phyloP scores from a whole-genome alignment of 179 eudicot species.

The Patellifolia procumbens region DNA sequence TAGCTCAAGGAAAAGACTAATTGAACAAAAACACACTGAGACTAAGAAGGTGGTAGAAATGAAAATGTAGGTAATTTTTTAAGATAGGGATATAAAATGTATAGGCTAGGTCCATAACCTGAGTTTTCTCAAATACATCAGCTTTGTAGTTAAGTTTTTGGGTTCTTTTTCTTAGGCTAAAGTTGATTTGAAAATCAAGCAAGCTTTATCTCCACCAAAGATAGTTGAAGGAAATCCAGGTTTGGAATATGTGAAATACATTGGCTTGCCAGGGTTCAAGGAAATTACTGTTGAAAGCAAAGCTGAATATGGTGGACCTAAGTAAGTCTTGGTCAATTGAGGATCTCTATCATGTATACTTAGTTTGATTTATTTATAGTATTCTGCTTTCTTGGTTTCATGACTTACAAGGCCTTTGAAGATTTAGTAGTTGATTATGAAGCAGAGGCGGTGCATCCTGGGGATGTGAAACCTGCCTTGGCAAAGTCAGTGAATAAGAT shows the following conservation, averaged over 20 bases:
- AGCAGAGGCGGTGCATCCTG: constrained; percentile 69
- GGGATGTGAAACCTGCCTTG: constrained; percentile 75
- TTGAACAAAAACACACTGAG: neutral
- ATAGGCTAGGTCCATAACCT: too few relatives aligned
- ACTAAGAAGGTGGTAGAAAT: too few relatives aligned
- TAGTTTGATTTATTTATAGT: neutral
- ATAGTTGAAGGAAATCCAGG: constrained; percentile 77
- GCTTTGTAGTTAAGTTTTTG: neutral
- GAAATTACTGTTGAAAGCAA: constrained; percentile 72
- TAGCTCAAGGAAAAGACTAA: neutral
- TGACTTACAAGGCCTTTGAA: constrained; percentile 61
- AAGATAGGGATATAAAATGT: too few relatives aligned
- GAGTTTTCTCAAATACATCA: too few relatives aligned
- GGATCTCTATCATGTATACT: neutral
- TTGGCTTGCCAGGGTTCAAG: constrained; percentile 72
- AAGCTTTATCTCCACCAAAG: constrained; percentile 87
- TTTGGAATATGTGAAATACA: constrained; percentile 73
- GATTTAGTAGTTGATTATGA: constrained; percentile 70
- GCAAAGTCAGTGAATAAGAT: constrained; percentile 73
- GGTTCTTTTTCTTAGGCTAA: constrained; percentile 50
- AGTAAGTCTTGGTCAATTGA: constrained; percentile 46
- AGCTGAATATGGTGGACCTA: constrained; percentile 73
- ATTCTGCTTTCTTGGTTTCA: constrained; percentile 21
- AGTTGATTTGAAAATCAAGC: constrained; percentile 75
- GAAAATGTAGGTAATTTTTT: too few relatives aligned